Evolutionary conservation across 495 filamentous ascomycete species (phyloP), one percentile per base, ranked within the genome.

Genomic region (Trichoderma reesei): DNA sequence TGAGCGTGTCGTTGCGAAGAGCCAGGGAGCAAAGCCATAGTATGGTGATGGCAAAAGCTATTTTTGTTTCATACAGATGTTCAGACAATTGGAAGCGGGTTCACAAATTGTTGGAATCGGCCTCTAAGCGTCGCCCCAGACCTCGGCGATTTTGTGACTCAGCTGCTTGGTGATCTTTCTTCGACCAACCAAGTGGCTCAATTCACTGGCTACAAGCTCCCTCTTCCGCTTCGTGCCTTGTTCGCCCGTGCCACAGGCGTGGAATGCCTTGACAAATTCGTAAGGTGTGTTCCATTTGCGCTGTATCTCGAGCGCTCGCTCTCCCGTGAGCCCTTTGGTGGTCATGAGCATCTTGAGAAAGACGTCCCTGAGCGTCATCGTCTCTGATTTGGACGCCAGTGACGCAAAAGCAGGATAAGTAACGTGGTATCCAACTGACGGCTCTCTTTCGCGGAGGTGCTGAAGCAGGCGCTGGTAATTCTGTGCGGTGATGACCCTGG

Each of bases 311-410:
- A 91, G 71, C 0, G 90, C 90, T 71, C 91, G 92, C 67, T 94
- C 90, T 0, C 89, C 87, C 5, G 85, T 87, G n/a, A 95, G 76
- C 2, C 89, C 87, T 33, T 82, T 80, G 10, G 85, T 89, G 68
- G 88, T 90, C 90, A 95, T 93, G 60, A 95, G 76, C 89, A 95
- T 93, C 72, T 93, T 93, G 31, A 94, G 71, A 68, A 82, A 93
- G 0, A 93, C 71, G 65, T 95, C 90, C 44, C 89, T 79, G 26
- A 93, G 77, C 3, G 88, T 88, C 54, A 91, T 79, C 48, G 80
- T 79, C 37, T 89, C 87, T 0, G 87, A 90, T 72, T 95, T 95
- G 0, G 86, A 88, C 0, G 84, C 83, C 18, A 95, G 71, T 1
- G 83, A 81, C 0, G 86, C 83, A 68, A 93, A 93, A 4, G 88